phyloP scores from a whole-genome alignment of 2,329 filamentous ascomycete species.

The Cladobotryum mycophilum region DNA sequence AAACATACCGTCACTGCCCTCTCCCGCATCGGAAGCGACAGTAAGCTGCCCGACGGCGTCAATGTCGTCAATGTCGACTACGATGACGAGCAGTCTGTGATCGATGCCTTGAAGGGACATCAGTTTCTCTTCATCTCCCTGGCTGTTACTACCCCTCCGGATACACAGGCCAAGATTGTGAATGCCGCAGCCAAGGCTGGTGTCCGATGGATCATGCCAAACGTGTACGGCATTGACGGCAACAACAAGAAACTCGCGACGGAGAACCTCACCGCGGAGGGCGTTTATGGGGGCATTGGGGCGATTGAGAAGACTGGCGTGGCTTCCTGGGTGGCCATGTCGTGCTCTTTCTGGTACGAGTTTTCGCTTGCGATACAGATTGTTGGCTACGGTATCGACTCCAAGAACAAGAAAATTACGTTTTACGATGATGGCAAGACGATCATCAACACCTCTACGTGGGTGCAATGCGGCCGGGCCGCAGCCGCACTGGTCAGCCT shows the following conservation, averaged over 20 bases:
- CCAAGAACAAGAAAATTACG: conserved; percentile 34
- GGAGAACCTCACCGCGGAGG: conserved; percentile 23
- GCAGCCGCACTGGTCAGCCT: conserved; percentile 44
- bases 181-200: conserved; percentile 44
- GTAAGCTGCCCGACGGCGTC: conserved; percentile 39
- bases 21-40: conserved; percentile 38
- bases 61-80: conserved; percentile 38
- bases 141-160: conserved; percentile 31
- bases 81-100: conserved; percentile 34
- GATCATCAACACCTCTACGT: conserved; percentile 53
- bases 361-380: conserved; percentile 38
- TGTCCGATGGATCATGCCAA: conserved; percentile 47
- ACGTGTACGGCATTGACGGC: conserved; percentile 33
- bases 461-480: conserved; percentile 50
- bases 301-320: conserved; percentile 26
- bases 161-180: conserved; percentile 39
- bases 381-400: conserved; percentile 43
- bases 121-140: conserved; percentile 50
- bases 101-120: conserved; percentile 44
- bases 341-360: conserved; percentile 52
- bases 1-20: conserved; percentile 49
- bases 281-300: conserved; percentile 8
- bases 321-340: conserved; percentile 40
- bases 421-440: conserved; percentile 53
- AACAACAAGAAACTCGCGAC: conserved; percentile 20